phyloP scores from a whole-genome alignment of 208 protist species.

The Angomonas ambiguus region DNA sequence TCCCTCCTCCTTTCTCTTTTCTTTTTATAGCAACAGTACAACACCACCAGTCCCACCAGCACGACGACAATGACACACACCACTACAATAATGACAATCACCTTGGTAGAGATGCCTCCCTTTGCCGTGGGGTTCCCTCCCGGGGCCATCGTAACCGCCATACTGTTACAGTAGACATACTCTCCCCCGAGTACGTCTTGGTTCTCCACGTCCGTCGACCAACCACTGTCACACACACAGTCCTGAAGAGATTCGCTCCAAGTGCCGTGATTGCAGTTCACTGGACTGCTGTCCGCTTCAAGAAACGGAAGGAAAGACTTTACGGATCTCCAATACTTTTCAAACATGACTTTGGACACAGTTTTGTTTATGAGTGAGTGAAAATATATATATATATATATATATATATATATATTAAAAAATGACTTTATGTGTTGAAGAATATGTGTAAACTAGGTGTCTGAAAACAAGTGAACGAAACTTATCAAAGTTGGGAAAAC shows the following conservation, averaged over 20 bases:
- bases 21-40: constrained; percentile 15
- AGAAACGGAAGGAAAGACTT: not conserved
- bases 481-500: not conserved
- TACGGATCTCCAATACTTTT: too few relatives aligned
- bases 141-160: constrained; percentile 11
- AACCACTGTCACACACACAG: constrained; percentile 29
- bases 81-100: constrained; percentile 12
- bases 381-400: constrained; percentile 4
- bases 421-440: not conserved
- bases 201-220: constrained; percentile 16
- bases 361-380: not conserved
- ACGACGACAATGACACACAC: not conserved
- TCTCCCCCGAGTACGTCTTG: constrained; percentile 22
- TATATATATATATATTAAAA: not conserved
- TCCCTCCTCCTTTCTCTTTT: constrained; percentile 5
- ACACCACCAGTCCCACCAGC: constrained; percentile 1
- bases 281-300: not conserved
- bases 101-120: not conserved
- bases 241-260: constrained; percentile 15
- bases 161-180: constrained; percentile 25
- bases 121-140: not conserved
- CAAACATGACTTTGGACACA: not conserved
- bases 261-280: constrained; percentile 32
- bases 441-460: constrained; percentile 8
- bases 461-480: not conserved